phyloP scores from a whole-genome alignment of 2,329 filamentous ascomycete genomes.

The Teratosphaeria viscida region DNA sequence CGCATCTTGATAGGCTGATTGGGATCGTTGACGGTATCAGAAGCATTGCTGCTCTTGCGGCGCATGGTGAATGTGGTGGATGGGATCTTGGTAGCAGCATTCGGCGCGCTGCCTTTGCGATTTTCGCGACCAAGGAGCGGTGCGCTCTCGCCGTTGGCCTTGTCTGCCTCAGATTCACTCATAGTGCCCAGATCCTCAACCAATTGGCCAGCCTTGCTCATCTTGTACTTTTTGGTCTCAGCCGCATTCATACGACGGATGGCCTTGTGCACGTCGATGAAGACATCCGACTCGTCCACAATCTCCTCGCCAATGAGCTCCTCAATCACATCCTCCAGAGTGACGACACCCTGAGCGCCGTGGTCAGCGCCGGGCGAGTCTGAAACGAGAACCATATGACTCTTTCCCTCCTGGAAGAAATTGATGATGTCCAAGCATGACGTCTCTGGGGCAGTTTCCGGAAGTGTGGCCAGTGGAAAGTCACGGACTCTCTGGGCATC shows the following conservation, averaged over 20 bases:
- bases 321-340: slow-evolving; percentile 94
- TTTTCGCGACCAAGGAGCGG: slow-evolving; percentile 15
- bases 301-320: slow-evolving; percentile 99
- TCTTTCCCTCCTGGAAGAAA: slow-evolving; percentile 99
- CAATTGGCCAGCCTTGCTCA: slow-evolving; percentile 7
- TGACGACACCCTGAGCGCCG: slow-evolving; percentile 86
- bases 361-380: slow-evolving; percentile 82
- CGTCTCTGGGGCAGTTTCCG: slow-evolving; percentile 88
- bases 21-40: slow-evolving; percentile 17
- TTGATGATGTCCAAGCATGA: slow-evolving; percentile 98
- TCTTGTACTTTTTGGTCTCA: slow-evolving; percentile 49
- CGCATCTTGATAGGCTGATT: slow-evolving; percentile 31
- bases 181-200: slow-evolving; percentile 7
- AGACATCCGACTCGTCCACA: slow-evolving; percentile 97
- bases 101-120: slow-evolving; percentile 25
- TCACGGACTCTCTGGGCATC: slow-evolving; percentile 78
- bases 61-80: slow-evolving; percentile 34
- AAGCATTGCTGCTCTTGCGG: slow-evolving; percentile 34
- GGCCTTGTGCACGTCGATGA: slow-evolving; percentile 95
- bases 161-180: slow-evolving; percentile 9
- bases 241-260: slow-evolving; percentile 81
- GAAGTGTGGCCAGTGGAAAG: slow-evolving; percentile 84
- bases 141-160: slow-evolving; percentile 18
- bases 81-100: slow-evolving; percentile 19
- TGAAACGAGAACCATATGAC: slow-evolving; percentile 95